A percentile compares a stretch with the other conserved stretches of the same genome.
These are phyloP conservation scores for Russula virescens DNA, from an alignment of 768 basidiomycete species.

Conservation along the genomic window DNA sequence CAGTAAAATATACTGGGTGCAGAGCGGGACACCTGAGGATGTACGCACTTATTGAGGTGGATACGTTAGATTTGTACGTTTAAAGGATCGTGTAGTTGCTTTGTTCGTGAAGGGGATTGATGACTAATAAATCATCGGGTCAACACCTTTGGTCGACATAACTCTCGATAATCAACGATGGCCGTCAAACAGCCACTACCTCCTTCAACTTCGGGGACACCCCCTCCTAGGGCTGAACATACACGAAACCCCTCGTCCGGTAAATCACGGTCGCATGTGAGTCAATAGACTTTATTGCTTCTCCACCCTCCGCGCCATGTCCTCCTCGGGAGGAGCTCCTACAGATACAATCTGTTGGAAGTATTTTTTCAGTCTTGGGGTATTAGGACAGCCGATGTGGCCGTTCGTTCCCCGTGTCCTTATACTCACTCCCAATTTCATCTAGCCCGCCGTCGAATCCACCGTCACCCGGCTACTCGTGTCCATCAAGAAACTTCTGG, in stretches of 20 bases:
- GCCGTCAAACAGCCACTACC: constrained; percentile 18
- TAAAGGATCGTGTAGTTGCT: constrained; percentile 34
- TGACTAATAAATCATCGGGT: constrained; percentile 10
- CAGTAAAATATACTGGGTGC: constrained; percentile 3
- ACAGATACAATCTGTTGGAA: neutral
- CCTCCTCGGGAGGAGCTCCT: neutral
- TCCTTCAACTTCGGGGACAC: neutral
- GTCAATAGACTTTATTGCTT: neutral
- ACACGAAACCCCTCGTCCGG: constrained; percentile 7
- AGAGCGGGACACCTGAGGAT: constrained; percentile 4
- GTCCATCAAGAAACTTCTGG: constrained; percentile 91
- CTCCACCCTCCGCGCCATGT: neutral
- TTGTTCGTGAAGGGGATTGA: too few relatives aligned
- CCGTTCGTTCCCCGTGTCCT: too few relatives aligned
- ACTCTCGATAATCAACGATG: neutral
- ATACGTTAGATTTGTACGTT: constrained; percentile 24
- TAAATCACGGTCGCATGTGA: constrained; percentile 11
- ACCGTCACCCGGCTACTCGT: constrained; percentile 90
- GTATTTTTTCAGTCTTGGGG: neutral
- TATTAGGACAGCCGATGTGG: neutral
- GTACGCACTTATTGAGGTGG: constrained; percentile 28
- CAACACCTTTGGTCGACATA: too few relatives aligned
- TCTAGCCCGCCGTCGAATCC: constrained; percentile 77
- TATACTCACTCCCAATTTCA: neutral
- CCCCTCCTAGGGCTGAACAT: neutral